Percentiles rank a stretch among this genome's conserved stretches.
These are phyloP conservation scores for Aspergillus nomiae DNA, from an alignment of 2,329 filamentous ascomycete species.

Conservation along the genomic window DNA sequence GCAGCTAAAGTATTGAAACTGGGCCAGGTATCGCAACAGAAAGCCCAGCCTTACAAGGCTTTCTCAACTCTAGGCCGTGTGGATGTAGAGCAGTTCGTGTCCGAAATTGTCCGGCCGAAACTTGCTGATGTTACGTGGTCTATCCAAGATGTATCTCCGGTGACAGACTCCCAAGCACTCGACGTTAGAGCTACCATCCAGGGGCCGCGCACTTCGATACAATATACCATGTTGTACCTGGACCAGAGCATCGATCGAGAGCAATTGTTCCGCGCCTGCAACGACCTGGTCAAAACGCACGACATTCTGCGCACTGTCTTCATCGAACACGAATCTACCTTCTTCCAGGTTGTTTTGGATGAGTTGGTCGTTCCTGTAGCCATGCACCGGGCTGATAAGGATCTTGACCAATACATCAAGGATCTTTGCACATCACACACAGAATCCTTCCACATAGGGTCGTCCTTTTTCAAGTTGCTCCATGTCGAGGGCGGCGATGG, in stretches of 20 bases:
- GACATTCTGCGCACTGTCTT: conserved; percentile 68
- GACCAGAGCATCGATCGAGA: conserved; percentile 49
- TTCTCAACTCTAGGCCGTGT: conserved; percentile 52
- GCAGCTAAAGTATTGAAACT: conserved; percentile 55
- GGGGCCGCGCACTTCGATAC: conserved; percentile 61
- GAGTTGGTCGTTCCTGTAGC: conserved; percentile 49
- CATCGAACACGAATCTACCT: conserved; percentile 51
- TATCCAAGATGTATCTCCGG: conserved; percentile 59
- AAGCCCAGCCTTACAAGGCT: conserved; percentile 39
- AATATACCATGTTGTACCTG: conserved; percentile 66
- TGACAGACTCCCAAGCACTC: conserved; percentile 60
- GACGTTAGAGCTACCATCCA: conserved; percentile 61
- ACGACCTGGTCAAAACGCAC: conserved; percentile 56
- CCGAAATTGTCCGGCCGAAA: conserved; percentile 49
- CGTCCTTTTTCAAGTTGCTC: conserved; percentile 60
- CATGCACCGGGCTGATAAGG: conserved; percentile 50
- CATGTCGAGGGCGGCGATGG: conserved; percentile 42
- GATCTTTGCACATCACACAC: conserved; percentile 55
- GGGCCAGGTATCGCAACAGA: conserved; percentile 28
- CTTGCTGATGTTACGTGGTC: conserved; percentile 52
- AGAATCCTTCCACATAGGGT: conserved; percentile 57
- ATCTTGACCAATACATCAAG: conserved; percentile 51
- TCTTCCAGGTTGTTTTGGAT: conserved; percentile 58
- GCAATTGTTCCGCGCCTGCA: conserved; percentile 45
- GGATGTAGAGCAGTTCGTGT: conserved; percentile 46